Conservation (phyloP, 176 grass and related monocot genomes). For the Puya raimondii region DNA sequence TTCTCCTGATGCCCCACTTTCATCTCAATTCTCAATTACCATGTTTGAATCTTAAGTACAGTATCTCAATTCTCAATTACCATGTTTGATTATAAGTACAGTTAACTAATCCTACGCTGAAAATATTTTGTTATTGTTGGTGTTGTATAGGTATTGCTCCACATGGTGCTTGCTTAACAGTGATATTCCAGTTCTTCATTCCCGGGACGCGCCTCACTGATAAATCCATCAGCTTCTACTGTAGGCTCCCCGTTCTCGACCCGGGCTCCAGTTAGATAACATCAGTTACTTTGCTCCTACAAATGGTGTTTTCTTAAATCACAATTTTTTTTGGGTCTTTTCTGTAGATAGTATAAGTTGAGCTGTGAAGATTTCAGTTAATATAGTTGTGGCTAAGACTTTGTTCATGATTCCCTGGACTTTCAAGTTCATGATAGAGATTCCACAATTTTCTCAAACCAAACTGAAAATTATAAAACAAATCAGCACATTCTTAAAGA, state of each 20-base stretch:
- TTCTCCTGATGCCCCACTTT: slow-evolving; percentile 1
- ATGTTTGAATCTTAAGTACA: background rate
- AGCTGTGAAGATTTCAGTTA: too few species aligned
- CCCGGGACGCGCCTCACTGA: slow-evolving; percentile 69
- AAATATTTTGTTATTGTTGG: slow-evolving; percentile 17
- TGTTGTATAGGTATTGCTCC: slow-evolving; percentile 53
- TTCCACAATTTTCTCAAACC: too few species aligned
- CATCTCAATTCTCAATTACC: background rate
- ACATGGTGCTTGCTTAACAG: slow-evolving; percentile 80
- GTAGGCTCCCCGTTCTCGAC: slow-evolving; percentile 82
- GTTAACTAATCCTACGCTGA: background rate
- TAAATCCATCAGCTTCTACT: slow-evolving; percentile 96
- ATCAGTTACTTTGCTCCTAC: too few species aligned
- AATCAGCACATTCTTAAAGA: too few species aligned
- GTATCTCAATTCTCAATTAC: background rate
- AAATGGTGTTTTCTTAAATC: too few species aligned
- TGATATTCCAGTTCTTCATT: slow-evolving; percentile 93
- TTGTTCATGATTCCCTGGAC: too few species aligned
- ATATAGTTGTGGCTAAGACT: too few species aligned
- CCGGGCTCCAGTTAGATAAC: slow-evolving; percentile 38
- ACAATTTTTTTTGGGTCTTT: too few species aligned
- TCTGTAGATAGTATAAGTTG: too few species aligned
- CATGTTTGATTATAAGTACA: background rate
- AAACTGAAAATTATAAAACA: too few species aligned
- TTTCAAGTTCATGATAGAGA: too few species aligned